Base-by-base conservation (phyloP, 2,329 filamentous ascomycete species). In the Leptographium procerum region DNA sequence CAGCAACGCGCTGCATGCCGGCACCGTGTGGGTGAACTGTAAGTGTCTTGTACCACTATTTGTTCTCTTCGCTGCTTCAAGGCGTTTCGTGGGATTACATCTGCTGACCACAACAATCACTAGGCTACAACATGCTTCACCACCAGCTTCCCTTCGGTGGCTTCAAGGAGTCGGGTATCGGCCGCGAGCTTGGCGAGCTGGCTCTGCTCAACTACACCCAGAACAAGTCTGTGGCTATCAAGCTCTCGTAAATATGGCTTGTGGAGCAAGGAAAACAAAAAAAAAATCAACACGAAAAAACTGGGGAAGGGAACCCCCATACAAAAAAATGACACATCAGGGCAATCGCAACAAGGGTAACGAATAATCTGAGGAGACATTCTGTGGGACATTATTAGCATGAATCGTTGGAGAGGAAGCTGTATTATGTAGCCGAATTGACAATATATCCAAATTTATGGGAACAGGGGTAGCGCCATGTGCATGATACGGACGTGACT, bases 111-210 rank as follows among this genome's bases (percentile, higher is more conserved):
- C 85, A n/a, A n/a, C n/a, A n/a, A n/a, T n/a, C n/a, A n/a, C 62
- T 55, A 69, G 66, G 65, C 64, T 78, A 92, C 75, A 95, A 94
- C 73, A 75, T 84, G 62, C 74, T 94, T 1, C 82, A 87, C 70
- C 82, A 84, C 73, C 77, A 84, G 65, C 66, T 87, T 0, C 73
- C 73, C 4, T 87, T 87, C 63, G 80, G 82, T 62, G 63, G 90
- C 0, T 89, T 81, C 77, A 92, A 91, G 74, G 81, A 90, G 73
- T 83, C 77, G 29, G 89, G 89, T 61, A 87, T 91, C 59, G 89
- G 89, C 51, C 83, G 87, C 59, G 89, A 95, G 71, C 75, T 88
- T 4, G 85, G 86, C 62, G 84, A 87, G 75, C 81, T 80, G 50
- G 85, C 83, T 1, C 70, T 88, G 59, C 73, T 76, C 48, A 85